Base-by-base conservation (phyloP, 208 protist species). In the Trypanosoma scelopori region DNA sequence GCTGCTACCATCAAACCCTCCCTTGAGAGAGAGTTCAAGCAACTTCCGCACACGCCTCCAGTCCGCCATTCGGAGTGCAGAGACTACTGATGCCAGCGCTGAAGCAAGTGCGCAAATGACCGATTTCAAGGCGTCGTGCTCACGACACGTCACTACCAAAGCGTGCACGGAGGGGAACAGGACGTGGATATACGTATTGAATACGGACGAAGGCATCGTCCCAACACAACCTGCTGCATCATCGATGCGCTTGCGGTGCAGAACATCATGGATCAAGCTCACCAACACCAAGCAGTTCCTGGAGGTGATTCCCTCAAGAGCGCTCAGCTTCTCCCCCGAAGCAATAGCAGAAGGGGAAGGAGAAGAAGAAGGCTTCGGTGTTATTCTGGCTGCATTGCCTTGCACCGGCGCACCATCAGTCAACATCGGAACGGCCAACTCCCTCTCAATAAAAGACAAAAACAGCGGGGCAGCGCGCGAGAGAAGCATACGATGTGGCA, bases 401-500 rank as follows among this genome's bases (percentile, higher is more conserved):
- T 16, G 53, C 11, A 32, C 13, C 30, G 55, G n/a, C 27, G 32
- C 3, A 37, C 9, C 5, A 37, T 37, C 5, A 9, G 32, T 37
- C 32, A 37, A 3, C 32, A 37, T 9, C 3, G 32, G 9, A 37
- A 62, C 25, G 16, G 30, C 25, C 2, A 65, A 55, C 64, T 91
- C 84, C 67, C 74, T 79, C 28, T 66, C 62, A 15, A 92, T 61
- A 32, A 84, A 73, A 3, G 83, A 74, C 42, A 92, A 42, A 9
- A 89, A 58, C 27, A 89, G 61, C 20, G 86, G 82, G 12, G 86
- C 57, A 50, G 79, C 74, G 7, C 56, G 55, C 11, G 45, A 65
- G 23, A 89, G 69, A 46, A 84, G 59, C 16, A 80, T 49, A 43
- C 46, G 39, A 27, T 60, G 58, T 15, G 55, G 71, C 0, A 83